Conservation (phyloP, 306 rosid genomes). For the cucumber (Cucumis sativus) region Cucumber_9930_V3 NC_026655.2:25711501-25712000, state of each 20-base stretch:
- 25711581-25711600: background rate
- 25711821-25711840: slow-evolving; percentile 94
- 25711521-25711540: slow-evolving; percentile 98
- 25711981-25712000: slow-evolving; percentile 97
- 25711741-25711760: background rate
- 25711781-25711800: slow-evolving; percentile 58
- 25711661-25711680: background rate
- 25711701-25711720: background rate
- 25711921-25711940: slow-evolving; percentile 64
- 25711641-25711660: background rate
- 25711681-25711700: background rate
- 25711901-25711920: slow-evolving; percentile 67
- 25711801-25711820: slow-evolving; percentile 92
- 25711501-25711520: slow-evolving; percentile 99
- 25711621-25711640: background rate
- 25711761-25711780: background rate
- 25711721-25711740: background rate
- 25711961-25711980: slow-evolving; percentile 84
- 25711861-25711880: slow-evolving; percentile 33
- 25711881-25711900: slow-evolving; percentile 71
- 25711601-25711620: background rate
- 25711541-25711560: slow-evolving; percentile 83
- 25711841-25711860: slow-evolving; percentile 48
- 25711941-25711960: slow-evolving; percentile 89
- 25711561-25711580: background rate